Percentiles rank a stretch among this genome's conserved stretches.
These are phyloP conservation scores for Geotrichum klebahnii DNA, from an alignment of 1,139 yeast genomes.

Conservation along the genomic window DNA sequence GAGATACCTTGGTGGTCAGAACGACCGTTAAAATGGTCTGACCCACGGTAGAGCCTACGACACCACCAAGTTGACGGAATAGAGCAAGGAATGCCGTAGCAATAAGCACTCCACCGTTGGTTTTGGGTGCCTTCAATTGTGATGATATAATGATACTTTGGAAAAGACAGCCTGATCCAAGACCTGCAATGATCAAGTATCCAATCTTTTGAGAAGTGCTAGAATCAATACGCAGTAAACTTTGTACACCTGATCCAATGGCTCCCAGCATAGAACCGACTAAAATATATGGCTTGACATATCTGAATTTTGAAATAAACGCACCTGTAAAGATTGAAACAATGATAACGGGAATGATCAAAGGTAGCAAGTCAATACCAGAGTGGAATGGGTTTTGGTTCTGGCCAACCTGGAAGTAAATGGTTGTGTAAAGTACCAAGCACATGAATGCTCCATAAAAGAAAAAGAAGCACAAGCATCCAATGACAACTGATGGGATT, in stretches of 20 bases:
- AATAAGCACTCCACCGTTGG: slow-evolving; percentile 49
- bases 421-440: slow-evolving; percentile 46
- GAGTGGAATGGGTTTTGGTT: slow-evolving; percentile 52
- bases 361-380: slow-evolving; percentile 55
- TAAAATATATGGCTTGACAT: slow-evolving; percentile 48
- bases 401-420: slow-evolving; percentile 55
- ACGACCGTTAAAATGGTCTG: slow-evolving; percentile 47
- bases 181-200: slow-evolving; percentile 50
- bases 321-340: slow-evolving; percentile 49
- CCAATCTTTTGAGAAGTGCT: slow-evolving; percentile 43
- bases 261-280: slow-evolving; percentile 46
- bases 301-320: slow-evolving; percentile 46
- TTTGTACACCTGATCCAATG: slow-evolving; percentile 52
- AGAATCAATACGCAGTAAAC: slow-evolving; percentile 38
- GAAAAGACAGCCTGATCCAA: slow-evolving; percentile 52
- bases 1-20: slow-evolving; percentile 21
- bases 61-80: slow-evolving; percentile 48
- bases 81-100: slow-evolving; percentile 51
- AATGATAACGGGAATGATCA: slow-evolving; percentile 51
- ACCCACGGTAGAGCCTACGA: slow-evolving; percentile 47
- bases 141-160: slow-evolving; percentile 52
- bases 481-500: slow-evolving; percentile 42
- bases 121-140: slow-evolving; percentile 54
- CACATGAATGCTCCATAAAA: slow-evolving; percentile 48
- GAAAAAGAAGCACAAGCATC: slow-evolving; percentile 42